Conservation (phyloP, 768 basidiomycete genomes). For the Pleurotus platypus region DNA sequence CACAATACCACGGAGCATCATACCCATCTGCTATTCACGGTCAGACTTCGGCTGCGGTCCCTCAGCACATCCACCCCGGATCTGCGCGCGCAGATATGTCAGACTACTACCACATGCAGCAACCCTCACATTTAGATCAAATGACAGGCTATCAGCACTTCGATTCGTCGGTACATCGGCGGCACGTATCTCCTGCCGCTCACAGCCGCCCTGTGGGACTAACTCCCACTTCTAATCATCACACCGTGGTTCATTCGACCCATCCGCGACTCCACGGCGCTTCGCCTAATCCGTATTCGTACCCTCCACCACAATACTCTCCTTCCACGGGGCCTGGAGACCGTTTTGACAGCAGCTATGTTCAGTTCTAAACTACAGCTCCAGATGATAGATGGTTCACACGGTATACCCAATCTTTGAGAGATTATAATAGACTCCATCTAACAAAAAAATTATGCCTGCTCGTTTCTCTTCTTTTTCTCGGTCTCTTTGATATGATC, state of each 20-base stretch:
- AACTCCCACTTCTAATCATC: background rate
- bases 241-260: no score
- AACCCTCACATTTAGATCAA: background rate
- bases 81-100: background rate
- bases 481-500: background rate
- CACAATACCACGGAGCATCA: no score
- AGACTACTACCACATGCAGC: background rate
- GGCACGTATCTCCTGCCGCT: background rate
- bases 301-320: background rate
- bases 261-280: no score
- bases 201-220: background rate
- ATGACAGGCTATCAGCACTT: background rate
- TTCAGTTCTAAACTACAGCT: no score
- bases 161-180: background rate
- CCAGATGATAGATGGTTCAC: no score
- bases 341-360: constrained; percentile 5
- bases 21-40: no score
- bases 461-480: background rate
- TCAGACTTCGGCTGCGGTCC: no score
- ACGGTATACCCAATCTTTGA: no score
- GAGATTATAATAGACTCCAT: no score
- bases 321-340: constrained; percentile 1
- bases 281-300: no score
- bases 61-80: background rate
- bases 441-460: no score